Evolutionary conservation across 2,329 filamentous ascomycete species (phyloP), one percentile per base, ranked within the genome.

Genomic region (Thelonectria olida): DNA sequence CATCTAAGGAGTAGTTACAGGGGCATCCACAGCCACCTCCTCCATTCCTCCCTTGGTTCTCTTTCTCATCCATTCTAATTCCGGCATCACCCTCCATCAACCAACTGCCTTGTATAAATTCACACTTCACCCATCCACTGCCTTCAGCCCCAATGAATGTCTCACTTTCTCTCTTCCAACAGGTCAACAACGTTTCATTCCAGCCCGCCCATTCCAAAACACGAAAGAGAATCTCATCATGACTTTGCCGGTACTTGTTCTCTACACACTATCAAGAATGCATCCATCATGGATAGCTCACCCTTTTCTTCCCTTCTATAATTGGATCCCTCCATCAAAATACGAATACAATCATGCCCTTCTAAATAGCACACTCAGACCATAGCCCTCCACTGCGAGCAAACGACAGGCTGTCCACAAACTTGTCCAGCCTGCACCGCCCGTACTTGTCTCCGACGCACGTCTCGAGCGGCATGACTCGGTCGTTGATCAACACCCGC

Each of bases 401-500:
- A 83, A 96, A 97, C 50, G 81, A 84, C 71, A 97, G 79, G 65
- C 91, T 92, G 27, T 91, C 80, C 13, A 97, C 84, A 76, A 95
- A 97, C 10, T 82, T 84, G 63, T 81, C 79, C 62, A 96, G 74
- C 63, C 74, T 84, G 75, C 94, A 97, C 27, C 91, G 83, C 2
- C 93, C 93, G 52, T 89, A 76, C 49, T 76, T 71, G 76, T 97
- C 93, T 4, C 83, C 89, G 10, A 82, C 84, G 75, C 94, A 97
- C 49, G 84, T 88, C 66, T 85, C 80, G 57, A 97, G 76, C 10
- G 88, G 87, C 60, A 94, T 82, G 2, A 97, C 92, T 22, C 92
- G 85, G 72, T 96, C 93, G 76, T 97, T 97, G 34, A 97, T 81
- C 61, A 97, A 78, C 5, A 96, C 83, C 36, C 94, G 85, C 10